Conservation (phyloP, 345 rosid species). For the Orychophragmus violaceus region DNA sequence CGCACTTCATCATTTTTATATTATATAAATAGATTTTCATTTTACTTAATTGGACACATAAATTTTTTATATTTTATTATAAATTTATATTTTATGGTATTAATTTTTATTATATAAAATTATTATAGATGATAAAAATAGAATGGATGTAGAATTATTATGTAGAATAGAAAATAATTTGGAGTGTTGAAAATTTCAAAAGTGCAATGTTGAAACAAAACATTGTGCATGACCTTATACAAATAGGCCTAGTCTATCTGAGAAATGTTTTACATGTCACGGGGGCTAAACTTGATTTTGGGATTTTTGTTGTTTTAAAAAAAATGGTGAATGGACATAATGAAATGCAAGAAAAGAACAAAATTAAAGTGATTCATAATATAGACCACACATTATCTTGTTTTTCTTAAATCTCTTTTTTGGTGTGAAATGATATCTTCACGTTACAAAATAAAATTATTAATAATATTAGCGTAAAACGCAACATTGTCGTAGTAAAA, state of each 20-base stretch:
- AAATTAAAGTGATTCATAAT: not conserved
- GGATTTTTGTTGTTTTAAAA: not conserved
- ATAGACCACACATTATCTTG: not conserved
- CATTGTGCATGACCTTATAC: too few relatives aligned
- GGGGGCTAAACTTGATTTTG: not conserved
- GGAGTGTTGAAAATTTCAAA: too few relatives aligned
- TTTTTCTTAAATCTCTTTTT: not conserved
- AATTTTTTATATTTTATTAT: too few relatives aligned
- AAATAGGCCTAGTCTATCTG: not conserved
- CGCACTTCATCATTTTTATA: too few relatives aligned
- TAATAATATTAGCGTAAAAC: not conserved
- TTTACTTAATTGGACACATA: too few relatives aligned
- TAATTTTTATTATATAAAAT: too few relatives aligned
- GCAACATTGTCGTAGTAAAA: not conserved
- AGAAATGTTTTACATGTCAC: not conserved
- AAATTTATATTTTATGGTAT: too few relatives aligned
- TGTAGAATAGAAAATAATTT: too few relatives aligned
- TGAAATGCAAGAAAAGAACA: not conserved
- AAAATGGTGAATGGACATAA: not conserved
- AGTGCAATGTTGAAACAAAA: too few relatives aligned
- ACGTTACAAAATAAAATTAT: not conserved
- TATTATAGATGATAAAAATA: too few relatives aligned
- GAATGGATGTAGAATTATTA: too few relatives aligned
- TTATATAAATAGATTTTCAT: too few relatives aligned
- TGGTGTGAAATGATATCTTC: not conserved